These are phyloP conservation scores for Gossypium ekmanianum DNA, from an alignment of 345 rosid species.

Conservation along the genomic window DNA sequence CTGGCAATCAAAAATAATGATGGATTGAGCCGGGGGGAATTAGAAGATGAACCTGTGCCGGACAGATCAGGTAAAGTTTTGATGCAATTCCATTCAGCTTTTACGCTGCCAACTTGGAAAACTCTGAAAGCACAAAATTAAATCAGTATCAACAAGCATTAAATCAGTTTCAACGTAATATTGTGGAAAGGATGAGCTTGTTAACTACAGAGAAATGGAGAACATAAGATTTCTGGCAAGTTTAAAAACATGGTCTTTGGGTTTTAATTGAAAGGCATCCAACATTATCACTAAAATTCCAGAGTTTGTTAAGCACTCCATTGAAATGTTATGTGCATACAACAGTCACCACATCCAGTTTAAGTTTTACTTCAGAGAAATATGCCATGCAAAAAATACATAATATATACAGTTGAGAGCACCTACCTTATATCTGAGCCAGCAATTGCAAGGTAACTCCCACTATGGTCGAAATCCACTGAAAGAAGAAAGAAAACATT, in stretches of 20 bases:
- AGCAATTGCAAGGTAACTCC: conserved; percentile 75
- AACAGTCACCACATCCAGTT: not conserved
- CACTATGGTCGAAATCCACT: conserved; percentile 95
- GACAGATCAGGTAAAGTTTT: conserved; percentile 93
- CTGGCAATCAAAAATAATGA: not conserved
- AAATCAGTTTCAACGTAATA: not conserved
- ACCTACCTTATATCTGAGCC: conserved; percentile 82
- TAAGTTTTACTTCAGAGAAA: not conserved
- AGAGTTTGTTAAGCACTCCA: not conserved
- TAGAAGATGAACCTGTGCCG: conserved; percentile 61
- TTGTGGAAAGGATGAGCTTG: not conserved
- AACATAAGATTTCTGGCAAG: not conserved
- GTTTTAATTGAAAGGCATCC: not conserved
- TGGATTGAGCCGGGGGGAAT: not conserved
- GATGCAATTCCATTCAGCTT: conserved; percentile 87
- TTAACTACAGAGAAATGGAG: not conserved
- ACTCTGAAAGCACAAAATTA: conserved; percentile 42
- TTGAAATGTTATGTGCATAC: not conserved
- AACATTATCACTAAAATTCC: not conserved
- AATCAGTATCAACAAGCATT: not conserved
- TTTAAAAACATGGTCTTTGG: not conserved
- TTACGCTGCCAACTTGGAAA: conserved; percentile 86
- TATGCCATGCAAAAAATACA: not conserved
- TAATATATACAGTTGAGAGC: not conserved
- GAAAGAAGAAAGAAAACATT: conserved; percentile 26